Conservation (phyloP, 768 basidiomycete genomes). For the Nidularia pulvinata region DNA sequence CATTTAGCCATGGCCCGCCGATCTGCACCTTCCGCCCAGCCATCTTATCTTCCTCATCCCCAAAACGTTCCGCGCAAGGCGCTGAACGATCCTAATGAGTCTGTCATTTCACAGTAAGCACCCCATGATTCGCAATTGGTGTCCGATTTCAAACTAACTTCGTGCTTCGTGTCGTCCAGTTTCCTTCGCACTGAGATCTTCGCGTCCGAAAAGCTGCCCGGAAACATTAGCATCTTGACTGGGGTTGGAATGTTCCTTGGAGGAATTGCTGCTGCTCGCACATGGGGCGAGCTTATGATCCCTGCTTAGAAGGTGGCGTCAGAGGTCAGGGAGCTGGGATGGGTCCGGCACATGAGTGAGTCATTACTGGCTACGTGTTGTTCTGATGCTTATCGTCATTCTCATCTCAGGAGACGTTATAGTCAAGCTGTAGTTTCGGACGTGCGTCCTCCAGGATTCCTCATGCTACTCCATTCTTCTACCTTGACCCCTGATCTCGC, state of each 20-base stretch:
- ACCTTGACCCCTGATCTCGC: no score
- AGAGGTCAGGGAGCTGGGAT: background rate
- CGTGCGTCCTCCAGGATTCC: no score
- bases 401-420: no score
- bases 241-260: slow-evolving; percentile 68
- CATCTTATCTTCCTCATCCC: slow-evolving; percentile 54
- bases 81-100: slow-evolving; percentile 60
- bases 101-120: slow-evolving; percentile 48
- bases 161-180: slow-evolving; percentile 11
- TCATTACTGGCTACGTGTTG: no score
- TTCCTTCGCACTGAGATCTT: slow-evolving; percentile 65
- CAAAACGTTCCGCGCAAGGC: slow-evolving; percentile 34
- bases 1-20: slow-evolving; percentile 68
- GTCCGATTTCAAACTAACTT: background rate
- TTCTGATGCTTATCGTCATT: no score
- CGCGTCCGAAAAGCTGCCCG: slow-evolving; percentile 72
- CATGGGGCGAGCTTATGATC: slow-evolving; percentile 79
- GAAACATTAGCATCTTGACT: slow-evolving; percentile 71
- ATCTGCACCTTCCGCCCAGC: slow-evolving; percentile 47
- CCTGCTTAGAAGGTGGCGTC: slow-evolving; percentile 44
- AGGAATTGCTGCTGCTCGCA: slow-evolving; percentile 69
- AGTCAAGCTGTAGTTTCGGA: no score
- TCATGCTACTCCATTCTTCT: no score
- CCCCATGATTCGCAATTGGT: background rate
- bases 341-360: background rate